These are phyloP conservation scores for Aaosphaeria arxii DNA, from an alignment of 2,329 filamentous ascomycete species.

Conservation along the genomic window DNA sequence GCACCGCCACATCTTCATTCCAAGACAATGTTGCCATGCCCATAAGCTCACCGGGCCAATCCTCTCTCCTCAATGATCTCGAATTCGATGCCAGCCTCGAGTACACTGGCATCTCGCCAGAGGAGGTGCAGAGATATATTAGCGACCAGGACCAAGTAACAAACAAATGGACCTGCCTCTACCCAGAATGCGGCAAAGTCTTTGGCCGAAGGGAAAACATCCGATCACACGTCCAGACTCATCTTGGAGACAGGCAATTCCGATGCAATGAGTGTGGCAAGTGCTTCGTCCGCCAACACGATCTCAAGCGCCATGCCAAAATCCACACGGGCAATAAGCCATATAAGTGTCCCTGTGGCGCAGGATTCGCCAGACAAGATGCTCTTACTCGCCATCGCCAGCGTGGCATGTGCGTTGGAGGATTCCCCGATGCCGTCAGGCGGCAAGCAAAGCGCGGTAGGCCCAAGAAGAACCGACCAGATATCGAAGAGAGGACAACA, in stretches of 20 bases:
- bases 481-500: slow-evolving; percentile 55
- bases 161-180: slow-evolving; percentile 49
- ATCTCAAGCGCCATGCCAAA: slow-evolving; percentile 94
- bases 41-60: slow-evolving; percentile 7
- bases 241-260: slow-evolving; percentile 93
- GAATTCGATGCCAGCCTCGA: slow-evolving; percentile 61
- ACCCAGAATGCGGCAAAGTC: slow-evolving; percentile 74
- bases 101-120: slow-evolving; percentile 80
- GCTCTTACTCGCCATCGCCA: slow-evolving; percentile 92
- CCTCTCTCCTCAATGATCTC: slow-evolving; percentile 34
- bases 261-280: slow-evolving; percentile 91
- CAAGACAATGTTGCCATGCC: background rate
- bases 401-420: slow-evolving; percentile 93
- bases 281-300: slow-evolving; percentile 94
- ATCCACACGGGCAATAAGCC: slow-evolving; percentile 96
- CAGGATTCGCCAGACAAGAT: slow-evolving; percentile 92
- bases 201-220: slow-evolving; percentile 99
- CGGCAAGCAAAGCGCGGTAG: slow-evolving; percentile 66
- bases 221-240: slow-evolving; percentile 96
- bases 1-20: slow-evolving; percentile 13
- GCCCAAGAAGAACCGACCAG: slow-evolving; percentile 61
- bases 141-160: slow-evolving; percentile 44
- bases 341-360: slow-evolving; percentile 90
- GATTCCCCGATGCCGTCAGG: slow-evolving; percentile 76
- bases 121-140: slow-evolving; percentile 61